Evolutionary conservation across 1,139 yeast species (phyloP).

Genomic region (Lodderomyces metapsilosis): DNA sequence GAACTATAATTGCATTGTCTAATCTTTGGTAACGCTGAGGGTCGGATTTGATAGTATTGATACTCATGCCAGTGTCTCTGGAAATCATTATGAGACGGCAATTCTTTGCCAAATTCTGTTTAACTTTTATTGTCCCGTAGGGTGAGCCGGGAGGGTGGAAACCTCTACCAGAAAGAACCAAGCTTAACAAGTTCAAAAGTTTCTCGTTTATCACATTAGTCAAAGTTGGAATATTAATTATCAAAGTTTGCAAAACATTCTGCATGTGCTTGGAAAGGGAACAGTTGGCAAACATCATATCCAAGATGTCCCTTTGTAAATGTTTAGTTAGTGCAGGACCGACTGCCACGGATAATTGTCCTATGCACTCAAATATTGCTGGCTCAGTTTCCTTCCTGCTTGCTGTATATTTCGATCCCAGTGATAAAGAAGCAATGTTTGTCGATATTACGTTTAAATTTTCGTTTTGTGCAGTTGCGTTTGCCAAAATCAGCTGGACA

Average conservation of each 20-base stretch:
- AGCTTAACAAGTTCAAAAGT: slow-evolving; percentile 68
- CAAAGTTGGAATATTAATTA: slow-evolving; percentile 75
- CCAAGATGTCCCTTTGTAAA: slow-evolving; percentile 76
- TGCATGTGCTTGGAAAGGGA: slow-evolving; percentile 81
- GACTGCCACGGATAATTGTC: slow-evolving; percentile 82
- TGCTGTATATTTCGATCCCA: slow-evolving; percentile 57
- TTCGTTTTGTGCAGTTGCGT: slow-evolving; percentile 28
- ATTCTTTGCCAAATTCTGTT: slow-evolving; percentile 65
- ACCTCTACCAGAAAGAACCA: slow-evolving; percentile 77
- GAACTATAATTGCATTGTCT: slow-evolving; percentile 56
- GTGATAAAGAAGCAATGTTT: slow-evolving; percentile 19
- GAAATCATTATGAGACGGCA: slow-evolving; percentile 73
- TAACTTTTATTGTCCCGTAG: slow-evolving; percentile 60
- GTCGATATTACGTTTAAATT: slow-evolving; percentile 12
- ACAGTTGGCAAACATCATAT: slow-evolving; percentile 72
- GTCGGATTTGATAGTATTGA: slow-evolving; percentile 37
- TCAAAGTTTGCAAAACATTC: slow-evolving; percentile 66
- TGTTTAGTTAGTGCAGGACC: slow-evolving; percentile 96
- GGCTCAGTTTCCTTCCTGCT: slow-evolving; percentile 75
- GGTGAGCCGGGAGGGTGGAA: slow-evolving; percentile 92
- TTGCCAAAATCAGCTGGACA: slow-evolving; percentile 44
- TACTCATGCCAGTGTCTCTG: slow-evolving; percentile 56
- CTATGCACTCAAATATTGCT: slow-evolving; percentile 85
- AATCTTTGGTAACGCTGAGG: slow-evolving; percentile 40
- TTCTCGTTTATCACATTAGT: slow-evolving; percentile 71